Conservation (phyloP, 768 basidiomycete genomes). For the Phlebiopsis flavidoalba region DNA sequence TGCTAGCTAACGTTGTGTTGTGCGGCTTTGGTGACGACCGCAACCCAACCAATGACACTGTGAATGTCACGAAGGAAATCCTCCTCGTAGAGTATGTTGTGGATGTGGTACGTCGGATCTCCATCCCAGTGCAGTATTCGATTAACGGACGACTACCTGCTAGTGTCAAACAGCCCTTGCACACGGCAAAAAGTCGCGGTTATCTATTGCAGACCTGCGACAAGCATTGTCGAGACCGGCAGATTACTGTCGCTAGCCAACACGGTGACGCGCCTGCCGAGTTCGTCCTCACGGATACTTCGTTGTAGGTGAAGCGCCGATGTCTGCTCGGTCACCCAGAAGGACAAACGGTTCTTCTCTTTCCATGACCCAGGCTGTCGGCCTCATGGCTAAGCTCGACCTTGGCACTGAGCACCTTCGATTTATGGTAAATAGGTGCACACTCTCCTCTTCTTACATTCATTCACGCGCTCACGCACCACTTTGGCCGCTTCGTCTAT, state of each 20-base stretch:
- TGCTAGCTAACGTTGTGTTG: slow-evolving; percentile 32
- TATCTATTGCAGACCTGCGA: slow-evolving; percentile 83
- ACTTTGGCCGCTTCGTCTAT: slow-evolving; percentile 56
- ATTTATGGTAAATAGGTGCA: slow-evolving; percentile 66
- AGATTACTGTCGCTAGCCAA: slow-evolving; percentile 35
- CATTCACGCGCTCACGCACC: background rate
- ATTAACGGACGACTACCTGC: background rate
- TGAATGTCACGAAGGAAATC: slow-evolving; percentile 92
- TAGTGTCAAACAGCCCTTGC: slow-evolving; percentile 76
- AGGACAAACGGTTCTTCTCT: slow-evolving; percentile 55
- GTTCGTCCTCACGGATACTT: slow-evolving; percentile 24
- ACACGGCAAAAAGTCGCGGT: slow-evolving; percentile 62
- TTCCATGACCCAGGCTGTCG: slow-evolving; percentile 83
- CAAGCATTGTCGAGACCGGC: slow-evolving; percentile 75
- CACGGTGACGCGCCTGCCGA: slow-evolving; percentile 12
- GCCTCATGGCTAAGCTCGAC: slow-evolving; percentile 84
- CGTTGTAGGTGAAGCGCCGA: slow-evolving; percentile 43
- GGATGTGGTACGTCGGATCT: slow-evolving; percentile 66
- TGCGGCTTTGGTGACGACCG: slow-evolving; percentile 93
- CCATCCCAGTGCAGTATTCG: background rate
- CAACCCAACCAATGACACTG: slow-evolving; percentile 82
- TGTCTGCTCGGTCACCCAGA: slow-evolving; percentile 71
- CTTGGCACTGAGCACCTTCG: slow-evolving; percentile 78
- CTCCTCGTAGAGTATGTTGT: slow-evolving; percentile 86
- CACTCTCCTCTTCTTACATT: background rate